Percentiles rank a stretch among this genome's conserved stretches.
Conservation (phyloP, 495 filamentous ascomycete species). For the Penicillium bialowiezense region DNA sequence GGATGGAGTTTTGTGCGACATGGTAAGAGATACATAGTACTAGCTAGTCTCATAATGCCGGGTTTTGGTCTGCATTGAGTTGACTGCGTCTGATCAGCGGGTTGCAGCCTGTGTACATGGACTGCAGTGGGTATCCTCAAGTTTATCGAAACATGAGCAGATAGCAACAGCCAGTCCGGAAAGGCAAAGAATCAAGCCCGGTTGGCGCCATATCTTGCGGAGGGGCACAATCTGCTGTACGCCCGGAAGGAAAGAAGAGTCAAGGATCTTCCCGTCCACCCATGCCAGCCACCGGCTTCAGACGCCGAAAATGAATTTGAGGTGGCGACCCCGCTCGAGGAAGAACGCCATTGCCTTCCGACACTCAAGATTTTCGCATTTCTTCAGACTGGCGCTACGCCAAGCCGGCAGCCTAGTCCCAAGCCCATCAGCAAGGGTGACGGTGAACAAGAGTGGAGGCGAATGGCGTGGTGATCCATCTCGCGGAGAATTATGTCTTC, state of each 20-base stretch:
- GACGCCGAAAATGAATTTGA: background rate
- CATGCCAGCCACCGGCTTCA: background rate
- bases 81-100: background rate
- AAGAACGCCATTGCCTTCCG: background rate
- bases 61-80: background rate
- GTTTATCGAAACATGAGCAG: too few species aligned
- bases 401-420: background rate
- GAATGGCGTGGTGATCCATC: slow-evolving; percentile 2
- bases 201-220: too few species aligned
- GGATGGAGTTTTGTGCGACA: background rate
- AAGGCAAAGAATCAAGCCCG: too few species aligned
- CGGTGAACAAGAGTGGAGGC: background rate
- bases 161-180: too few species aligned
- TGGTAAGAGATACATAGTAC: too few species aligned
- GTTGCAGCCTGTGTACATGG: slow-evolving; percentile 1
- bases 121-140: too few species aligned
- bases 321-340: background rate
- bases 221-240: background rate
- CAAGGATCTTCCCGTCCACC: background rate
- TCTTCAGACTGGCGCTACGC: background rate
- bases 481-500: background rate
- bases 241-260: background rate
- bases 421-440: background rate
- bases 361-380: too few species aligned
- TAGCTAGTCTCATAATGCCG: background rate